Evolutionary conservation across 768 basidiomycete species (phyloP), one percentile per base, ranked within the genome.

Genomic region (Neoboletus brunneissimus): DNA sequence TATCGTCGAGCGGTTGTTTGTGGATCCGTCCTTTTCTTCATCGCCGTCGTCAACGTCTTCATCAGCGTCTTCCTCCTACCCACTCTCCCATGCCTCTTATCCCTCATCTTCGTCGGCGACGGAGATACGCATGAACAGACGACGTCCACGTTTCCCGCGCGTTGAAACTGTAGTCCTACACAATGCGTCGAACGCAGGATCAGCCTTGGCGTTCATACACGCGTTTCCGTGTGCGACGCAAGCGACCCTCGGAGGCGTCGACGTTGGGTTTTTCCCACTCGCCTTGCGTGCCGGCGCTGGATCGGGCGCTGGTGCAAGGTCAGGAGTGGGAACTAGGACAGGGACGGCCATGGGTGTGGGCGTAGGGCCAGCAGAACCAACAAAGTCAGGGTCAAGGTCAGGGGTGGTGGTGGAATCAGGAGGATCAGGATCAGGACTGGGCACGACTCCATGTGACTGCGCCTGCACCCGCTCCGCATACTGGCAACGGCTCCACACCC

Each of bases 101-200:
- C 7, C 62, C 7, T 42, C 55, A 1, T 56, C 34, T 11, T 42
- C 61, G 10, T 43, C 45, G 0, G 18, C 16, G 11, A 41, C 40
- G 10, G 60, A 43, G 3, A 43, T 38, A 31, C 53, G 37, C 31
- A n/a, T 41, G 32, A 54, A 37, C 20, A 56, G 51, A 53, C 62
- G 62, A 38, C 54, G 51, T 7, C 64, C 68, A 27, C 63, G 60
- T 42, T 70, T 70, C 34, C 69, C 71, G 25, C 53, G 48, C 27
- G 71, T 70, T 1, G 64, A 69, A 46, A 68, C 62, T 18, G 27
- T 70, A 5, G 67, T 70, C 2, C 38, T 70, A 4, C 57, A 71
- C 16, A 70, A 70, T 10, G 62, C 59, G 1, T 68, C 64, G 8
- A 72, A 51, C 22, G 56, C 62, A 12, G 59, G 55, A 4, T 61